These are phyloP conservation scores for Mycena galopus DNA, from an alignment of 768 basidiomycete species.

Conservation along the genomic window DNA sequence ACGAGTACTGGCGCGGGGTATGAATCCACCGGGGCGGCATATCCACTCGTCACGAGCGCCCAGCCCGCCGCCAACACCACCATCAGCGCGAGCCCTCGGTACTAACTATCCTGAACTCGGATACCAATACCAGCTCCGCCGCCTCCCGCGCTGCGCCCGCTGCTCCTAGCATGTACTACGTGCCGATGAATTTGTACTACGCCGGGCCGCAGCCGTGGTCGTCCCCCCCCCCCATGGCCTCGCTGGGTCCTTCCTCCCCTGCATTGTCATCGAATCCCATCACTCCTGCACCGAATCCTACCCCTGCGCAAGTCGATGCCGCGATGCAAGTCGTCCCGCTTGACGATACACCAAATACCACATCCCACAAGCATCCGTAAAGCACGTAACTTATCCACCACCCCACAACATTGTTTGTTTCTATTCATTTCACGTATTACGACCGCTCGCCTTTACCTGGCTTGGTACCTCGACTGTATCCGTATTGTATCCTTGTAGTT, in stretches of 20 bases:
- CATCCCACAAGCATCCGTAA: background rate
- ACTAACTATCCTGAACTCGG: background rate
- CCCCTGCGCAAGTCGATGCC: background rate
- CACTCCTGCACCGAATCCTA: background rate
- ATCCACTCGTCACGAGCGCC: background rate
- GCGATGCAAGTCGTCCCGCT: slow-evolving; percentile 1
- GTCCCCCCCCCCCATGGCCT: background rate
- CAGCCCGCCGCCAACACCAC: background rate
- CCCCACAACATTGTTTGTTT: background rate
- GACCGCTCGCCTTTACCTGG: background rate
- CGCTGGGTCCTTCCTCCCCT: background rate
- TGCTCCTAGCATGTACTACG: slow-evolving; percentile 12
- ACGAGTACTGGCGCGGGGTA: slow-evolving; percentile 15
- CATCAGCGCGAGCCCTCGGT: background rate
- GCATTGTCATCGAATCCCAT: background rate
- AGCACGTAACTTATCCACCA: background rate
- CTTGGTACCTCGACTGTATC: too few relatives aligned
- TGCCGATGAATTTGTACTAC: slow-evolving; percentile 15
- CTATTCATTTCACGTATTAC: background rate
- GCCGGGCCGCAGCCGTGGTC: slow-evolving; percentile 14
- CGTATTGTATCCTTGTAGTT: slow-evolving; percentile 15
- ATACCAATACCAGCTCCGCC: background rate
- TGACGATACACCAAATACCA: slow-evolving; percentile 12
- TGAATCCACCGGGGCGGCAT: background rate
- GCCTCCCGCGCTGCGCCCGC: background rate